phyloP scores from a whole-genome alignment of 176 grass and related monocot species.

The Puccinellia tenuiflora region DNA sequence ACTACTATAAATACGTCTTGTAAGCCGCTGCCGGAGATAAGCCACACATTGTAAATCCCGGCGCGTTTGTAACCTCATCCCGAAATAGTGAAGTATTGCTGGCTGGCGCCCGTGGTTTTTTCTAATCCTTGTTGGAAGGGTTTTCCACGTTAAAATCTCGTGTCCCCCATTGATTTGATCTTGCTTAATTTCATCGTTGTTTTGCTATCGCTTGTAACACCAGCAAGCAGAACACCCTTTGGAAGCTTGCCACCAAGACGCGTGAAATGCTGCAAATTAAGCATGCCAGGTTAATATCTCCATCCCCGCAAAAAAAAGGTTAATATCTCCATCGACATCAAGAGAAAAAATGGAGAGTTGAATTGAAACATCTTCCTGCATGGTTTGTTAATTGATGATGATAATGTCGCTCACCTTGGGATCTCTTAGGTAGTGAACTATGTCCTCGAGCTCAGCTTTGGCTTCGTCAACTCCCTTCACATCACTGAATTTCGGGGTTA shows the following conservation, averaged over 20 bases:
- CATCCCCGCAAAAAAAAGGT: too few relatives aligned
- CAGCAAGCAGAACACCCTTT: background rate
- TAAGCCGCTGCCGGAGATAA: too few relatives aligned
- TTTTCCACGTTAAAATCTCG: too few relatives aligned
- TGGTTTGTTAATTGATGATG: background rate
- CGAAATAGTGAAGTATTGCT: too few relatives aligned
- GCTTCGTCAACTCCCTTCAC: background rate
- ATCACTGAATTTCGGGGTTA: background rate
- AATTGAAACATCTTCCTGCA: background rate
- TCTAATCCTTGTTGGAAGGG: too few relatives aligned
- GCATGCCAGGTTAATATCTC: background rate
- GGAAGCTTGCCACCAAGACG: background rate
- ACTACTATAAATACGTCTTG: too few relatives aligned
- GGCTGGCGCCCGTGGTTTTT: too few relatives aligned
- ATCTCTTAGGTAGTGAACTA: background rate
- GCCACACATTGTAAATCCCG: too few relatives aligned
- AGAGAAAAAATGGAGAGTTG: background rate
- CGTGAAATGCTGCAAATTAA: background rate
- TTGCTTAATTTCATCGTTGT: too few relatives aligned
- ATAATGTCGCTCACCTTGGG: background rate
- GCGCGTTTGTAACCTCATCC: too few relatives aligned
- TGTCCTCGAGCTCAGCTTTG: constrained; percentile 6
- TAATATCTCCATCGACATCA: background rate
- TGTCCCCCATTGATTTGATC: too few relatives aligned
- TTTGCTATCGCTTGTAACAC: too few relatives aligned